Evolutionary conservation across 1,284 basidiomycete species (phyloP).

Genomic region (Tilletiopsis washingtonensis): DNA sequence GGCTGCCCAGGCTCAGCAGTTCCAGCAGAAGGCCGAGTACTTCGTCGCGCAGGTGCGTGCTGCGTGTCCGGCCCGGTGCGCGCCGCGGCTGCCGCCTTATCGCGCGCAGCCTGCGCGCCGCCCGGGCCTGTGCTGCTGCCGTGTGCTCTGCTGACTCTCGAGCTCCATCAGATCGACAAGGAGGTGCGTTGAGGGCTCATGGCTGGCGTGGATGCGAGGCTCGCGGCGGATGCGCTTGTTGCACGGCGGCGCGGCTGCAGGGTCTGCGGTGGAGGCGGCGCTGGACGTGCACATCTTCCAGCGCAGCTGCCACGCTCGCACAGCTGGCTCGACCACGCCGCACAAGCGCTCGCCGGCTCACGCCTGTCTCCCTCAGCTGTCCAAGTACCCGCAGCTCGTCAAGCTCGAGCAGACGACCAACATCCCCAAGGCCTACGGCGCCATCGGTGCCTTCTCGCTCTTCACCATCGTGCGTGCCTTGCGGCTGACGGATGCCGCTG

Average conservation of each 20-base stretch:
- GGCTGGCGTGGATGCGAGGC: neutral
- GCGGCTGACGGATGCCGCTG: neutral
- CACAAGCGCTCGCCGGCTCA: neutral
- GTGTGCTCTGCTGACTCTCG: constrained; percentile 39
- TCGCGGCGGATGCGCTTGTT: neutral
- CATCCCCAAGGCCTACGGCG: constrained; percentile 85
- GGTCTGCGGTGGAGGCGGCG: too few species aligned
- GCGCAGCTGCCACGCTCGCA: neutral
- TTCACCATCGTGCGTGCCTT: constrained; percentile 40
- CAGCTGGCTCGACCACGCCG: neutral
- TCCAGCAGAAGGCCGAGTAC: constrained; percentile 45
- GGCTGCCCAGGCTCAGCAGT: constrained; percentile 37
- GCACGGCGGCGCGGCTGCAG: too few species aligned
- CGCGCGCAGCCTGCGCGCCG: neutral
- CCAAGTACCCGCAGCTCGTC: constrained; percentile 65
- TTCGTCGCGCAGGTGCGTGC: constrained; percentile 43
- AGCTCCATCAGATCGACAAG: constrained; percentile 80
- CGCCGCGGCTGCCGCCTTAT: neutral
- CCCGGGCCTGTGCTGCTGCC: too few species aligned
- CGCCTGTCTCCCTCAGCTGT: constrained; percentile 55
- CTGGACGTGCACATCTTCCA: too few species aligned
- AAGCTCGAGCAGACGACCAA: constrained; percentile 79
- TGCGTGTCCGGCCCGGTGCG: neutral
- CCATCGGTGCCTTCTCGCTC: constrained; percentile 64
- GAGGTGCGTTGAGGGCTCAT: constrained; percentile 59